Conservation (phyloP, 371 early-diverging fungal species). For the Mortierella polycephala region DNA sequence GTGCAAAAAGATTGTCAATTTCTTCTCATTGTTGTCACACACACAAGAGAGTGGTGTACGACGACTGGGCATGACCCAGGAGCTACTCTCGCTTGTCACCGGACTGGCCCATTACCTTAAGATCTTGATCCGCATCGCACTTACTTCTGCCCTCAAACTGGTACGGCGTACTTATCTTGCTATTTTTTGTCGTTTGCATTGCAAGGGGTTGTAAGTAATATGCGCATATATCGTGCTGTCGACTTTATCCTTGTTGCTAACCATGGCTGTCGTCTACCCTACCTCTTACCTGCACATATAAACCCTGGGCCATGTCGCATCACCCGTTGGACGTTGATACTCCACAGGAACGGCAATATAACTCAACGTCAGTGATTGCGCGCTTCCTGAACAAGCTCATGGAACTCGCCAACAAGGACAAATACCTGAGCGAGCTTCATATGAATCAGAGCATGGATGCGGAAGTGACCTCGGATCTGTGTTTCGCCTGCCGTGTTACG, state of each 20-base stretch:
- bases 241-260: too few species aligned
- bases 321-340: conserved; percentile 51
- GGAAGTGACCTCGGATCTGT: conserved; percentile 82
- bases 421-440: conserved; percentile 32
- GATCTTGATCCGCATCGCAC: conserved; percentile 88
- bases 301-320: not conserved
- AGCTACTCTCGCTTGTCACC: conserved; percentile 90
- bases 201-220: too few species aligned
- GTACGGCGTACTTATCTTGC: conserved; percentile 6
- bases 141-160: conserved; percentile 88
- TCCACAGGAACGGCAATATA: conserved; percentile 53
- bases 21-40: conserved; percentile 90
- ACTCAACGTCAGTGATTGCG: conserved; percentile 56
- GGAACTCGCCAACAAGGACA: conserved; percentile 64
- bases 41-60: conserved; percentile 75
- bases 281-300: not conserved
- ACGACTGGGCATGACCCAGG: conserved; percentile 85
- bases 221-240: too few species aligned
- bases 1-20: conserved; percentile 90
- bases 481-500: conserved; percentile 77
- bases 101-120: conserved; percentile 94
- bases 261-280: too few species aligned
- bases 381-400: conserved; percentile 66
- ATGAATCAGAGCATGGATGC: conserved; percentile 57
- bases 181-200: not conserved